Percentiles rank a stretch among this genome's conserved stretches.
phyloP scores from a whole-genome alignment of 2,329 filamentous ascomycete genomes.

The Phoma sp. region DNA sequence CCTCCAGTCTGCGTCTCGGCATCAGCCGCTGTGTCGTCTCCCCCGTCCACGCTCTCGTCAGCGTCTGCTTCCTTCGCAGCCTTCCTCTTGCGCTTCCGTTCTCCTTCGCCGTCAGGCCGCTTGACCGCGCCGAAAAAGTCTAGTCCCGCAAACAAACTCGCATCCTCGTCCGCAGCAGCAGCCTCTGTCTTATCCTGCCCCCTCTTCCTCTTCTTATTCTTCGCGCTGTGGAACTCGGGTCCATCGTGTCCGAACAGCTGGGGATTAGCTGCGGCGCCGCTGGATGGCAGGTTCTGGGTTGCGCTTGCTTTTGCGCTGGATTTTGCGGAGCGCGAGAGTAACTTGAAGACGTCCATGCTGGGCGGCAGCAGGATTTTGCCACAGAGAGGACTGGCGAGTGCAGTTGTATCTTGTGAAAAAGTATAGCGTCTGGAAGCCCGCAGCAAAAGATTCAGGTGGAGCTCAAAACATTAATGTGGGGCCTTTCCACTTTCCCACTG shows the following conservation, averaged over 20 bases:
- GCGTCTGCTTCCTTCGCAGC: slow-evolving; percentile 15
- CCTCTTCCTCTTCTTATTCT: slow-evolving; percentile 52
- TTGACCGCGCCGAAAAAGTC: slow-evolving; percentile 51
- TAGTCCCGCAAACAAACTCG: slow-evolving; percentile 42
- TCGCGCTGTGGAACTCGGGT: slow-evolving; percentile 23
- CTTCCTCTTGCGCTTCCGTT: slow-evolving; percentile 26
- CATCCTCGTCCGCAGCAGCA: neutral
- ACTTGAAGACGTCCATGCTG: slow-evolving; percentile 73
- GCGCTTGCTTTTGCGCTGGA: slow-evolving; percentile 46
- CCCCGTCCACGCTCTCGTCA: slow-evolving; percentile 1
- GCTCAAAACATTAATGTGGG: slow-evolving; percentile 24
- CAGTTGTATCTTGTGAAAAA: neutral
- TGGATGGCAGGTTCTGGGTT: slow-evolving; percentile 64
- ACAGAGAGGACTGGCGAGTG: neutral
- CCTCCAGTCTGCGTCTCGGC: slow-evolving; percentile 63
- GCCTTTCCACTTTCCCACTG: neutral
- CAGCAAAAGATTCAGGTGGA: slow-evolving; percentile 24
- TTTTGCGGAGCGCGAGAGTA: slow-evolving; percentile 74
- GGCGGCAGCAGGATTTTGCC: neutral
- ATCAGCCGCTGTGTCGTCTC: slow-evolving; percentile 12
- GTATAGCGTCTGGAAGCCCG: neutral
- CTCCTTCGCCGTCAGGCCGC: slow-evolving; percentile 19
- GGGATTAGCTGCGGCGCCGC: slow-evolving; percentile 68
- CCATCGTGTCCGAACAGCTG: slow-evolving; percentile 66
- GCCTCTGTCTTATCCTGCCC: slow-evolving; percentile 26